A percentile compares a stretch with the other conserved stretches of the same genome.
These are phyloP conservation scores for Lentinula boryana DNA, from an alignment of 768 basidiomycete species.

Conservation along the genomic window DNA sequence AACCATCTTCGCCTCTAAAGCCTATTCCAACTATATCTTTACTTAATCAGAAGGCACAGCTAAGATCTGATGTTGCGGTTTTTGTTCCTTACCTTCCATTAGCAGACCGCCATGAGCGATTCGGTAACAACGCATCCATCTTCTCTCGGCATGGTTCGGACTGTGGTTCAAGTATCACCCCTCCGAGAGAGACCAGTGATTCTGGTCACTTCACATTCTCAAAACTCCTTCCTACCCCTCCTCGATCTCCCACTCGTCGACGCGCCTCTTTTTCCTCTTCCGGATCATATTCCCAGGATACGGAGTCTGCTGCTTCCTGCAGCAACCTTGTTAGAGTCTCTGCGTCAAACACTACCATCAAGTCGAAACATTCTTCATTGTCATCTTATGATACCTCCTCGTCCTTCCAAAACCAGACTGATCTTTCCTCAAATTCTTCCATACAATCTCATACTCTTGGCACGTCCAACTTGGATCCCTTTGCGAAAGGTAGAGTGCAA, in stretches of 20 bases:
- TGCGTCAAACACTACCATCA: not conserved
- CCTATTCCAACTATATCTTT: conserved; percentile 3
- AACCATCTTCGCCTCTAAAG: not conserved
- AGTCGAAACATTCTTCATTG: not conserved
- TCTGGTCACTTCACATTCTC: not conserved
- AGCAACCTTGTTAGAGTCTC: not conserved
- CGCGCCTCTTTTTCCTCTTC: not conserved
- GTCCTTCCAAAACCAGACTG: not conserved
- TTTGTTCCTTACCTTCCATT: conserved; percentile 6
- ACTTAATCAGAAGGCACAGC: not conserved
- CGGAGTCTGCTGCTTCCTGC: not conserved
- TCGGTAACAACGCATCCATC: not conserved
- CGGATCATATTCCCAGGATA: not conserved
- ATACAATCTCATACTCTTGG: not conserved
- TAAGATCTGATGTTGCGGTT: not conserved
- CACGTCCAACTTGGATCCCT: not conserved
- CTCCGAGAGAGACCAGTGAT: not conserved
- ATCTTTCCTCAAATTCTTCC: not conserved
- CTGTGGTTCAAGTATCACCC: conserved; percentile 2
- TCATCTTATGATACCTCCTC: not conserved
- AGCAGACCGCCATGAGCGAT: conserved; percentile 1
- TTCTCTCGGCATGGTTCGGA: conserved; percentile 3
- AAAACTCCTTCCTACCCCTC: not conserved
- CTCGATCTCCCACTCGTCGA: not conserved
- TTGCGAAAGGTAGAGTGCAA: conserved; percentile 3